A percentile compares a stretch with the other conserved stretches of the same genome.
phyloP scores from a whole-genome alignment of 345 rosid species.

The Populus alba region DNA sequence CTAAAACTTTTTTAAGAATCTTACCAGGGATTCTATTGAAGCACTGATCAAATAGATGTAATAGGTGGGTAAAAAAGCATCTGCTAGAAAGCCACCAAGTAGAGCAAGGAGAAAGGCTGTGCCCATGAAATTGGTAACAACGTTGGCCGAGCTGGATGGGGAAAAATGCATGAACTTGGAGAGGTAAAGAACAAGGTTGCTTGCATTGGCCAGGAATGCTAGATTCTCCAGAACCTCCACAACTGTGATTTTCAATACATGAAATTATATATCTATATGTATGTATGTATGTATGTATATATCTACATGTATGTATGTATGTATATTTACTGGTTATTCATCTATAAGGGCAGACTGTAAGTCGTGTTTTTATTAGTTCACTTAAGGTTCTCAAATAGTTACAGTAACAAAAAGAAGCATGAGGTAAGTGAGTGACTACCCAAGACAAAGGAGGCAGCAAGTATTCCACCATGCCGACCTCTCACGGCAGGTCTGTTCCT shows the following conservation, averaged over 20 bases:
- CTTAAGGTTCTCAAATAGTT: too few species aligned
- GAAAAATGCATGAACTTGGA: slow-evolving; percentile 71
- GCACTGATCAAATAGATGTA: slow-evolving; percentile 66
- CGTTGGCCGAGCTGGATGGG: slow-evolving; percentile 75
- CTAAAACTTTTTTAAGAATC: slow-evolving; percentile 5
- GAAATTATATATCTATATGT: background rate
- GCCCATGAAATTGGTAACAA: slow-evolving; percentile 89
- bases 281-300: background rate
- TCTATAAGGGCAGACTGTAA: too few species aligned
- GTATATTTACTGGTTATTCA: too few species aligned
- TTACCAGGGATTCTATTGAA: slow-evolving; percentile 67
- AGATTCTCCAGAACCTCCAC: slow-evolving; percentile 89
- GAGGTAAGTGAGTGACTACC: slow-evolving; percentile 33
- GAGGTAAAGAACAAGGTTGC: slow-evolving; percentile 83
- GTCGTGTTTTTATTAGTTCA: too few species aligned
- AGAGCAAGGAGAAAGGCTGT: slow-evolving; percentile 82
- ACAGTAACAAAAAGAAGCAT: background rate
- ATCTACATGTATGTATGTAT: too few species aligned
- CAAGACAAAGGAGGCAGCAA: slow-evolving; percentile 72
- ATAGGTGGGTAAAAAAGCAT: slow-evolving; percentile 69
- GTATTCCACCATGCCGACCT: slow-evolving; percentile 76
- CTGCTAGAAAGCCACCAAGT: slow-evolving; percentile 84
- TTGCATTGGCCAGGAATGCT: slow-evolving; percentile 85
- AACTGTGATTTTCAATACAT: slow-evolving; percentile 29
- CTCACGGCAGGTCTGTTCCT: slow-evolving; percentile 55